phyloP scores from a whole-genome alignment of 163 green algal genomes.

The Coccomyxa subellipsoidea region DNA sequence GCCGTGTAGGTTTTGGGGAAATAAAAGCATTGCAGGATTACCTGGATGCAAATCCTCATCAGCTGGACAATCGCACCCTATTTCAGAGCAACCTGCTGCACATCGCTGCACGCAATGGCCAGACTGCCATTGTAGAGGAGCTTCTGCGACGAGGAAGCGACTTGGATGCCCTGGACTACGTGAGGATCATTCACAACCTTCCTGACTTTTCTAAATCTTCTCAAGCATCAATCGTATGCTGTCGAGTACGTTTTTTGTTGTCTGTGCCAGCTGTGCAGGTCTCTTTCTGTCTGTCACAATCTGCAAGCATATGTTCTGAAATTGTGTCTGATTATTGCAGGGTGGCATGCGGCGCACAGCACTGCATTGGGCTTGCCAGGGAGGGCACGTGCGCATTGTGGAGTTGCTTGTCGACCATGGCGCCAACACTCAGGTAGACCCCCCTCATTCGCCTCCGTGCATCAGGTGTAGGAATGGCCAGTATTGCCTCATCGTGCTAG shows the following conservation, averaged over 20 bases:
- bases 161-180: slow-evolving; percentile 12
- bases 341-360: slow-evolving; percentile 20
- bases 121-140: not conserved
- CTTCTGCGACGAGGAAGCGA: not conserved
- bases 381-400: slow-evolving; percentile 3
- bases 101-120: slow-evolving; percentile 9
- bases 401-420: slow-evolving; percentile 16
- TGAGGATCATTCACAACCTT: not conserved
- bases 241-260: no score
- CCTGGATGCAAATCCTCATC: not conserved
- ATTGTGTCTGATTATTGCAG: not conserved
- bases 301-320: not conserved
- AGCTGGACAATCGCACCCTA: not conserved
- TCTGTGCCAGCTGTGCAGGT: no score
- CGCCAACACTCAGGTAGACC: slow-evolving; percentile 11
- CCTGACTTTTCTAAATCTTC: not conserved
- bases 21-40: not conserved
- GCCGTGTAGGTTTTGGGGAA: not conserved
- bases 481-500: no score
- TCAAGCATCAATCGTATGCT: not conserved
- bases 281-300: no score
- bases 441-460: not conserved
- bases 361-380: slow-evolving; percentile 22
- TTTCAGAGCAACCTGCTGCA: slow-evolving; percentile 9
- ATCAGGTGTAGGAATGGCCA: no score